Conservation (phyloP, 257 asterid species). For the Leonotis leonurus region DNA sequence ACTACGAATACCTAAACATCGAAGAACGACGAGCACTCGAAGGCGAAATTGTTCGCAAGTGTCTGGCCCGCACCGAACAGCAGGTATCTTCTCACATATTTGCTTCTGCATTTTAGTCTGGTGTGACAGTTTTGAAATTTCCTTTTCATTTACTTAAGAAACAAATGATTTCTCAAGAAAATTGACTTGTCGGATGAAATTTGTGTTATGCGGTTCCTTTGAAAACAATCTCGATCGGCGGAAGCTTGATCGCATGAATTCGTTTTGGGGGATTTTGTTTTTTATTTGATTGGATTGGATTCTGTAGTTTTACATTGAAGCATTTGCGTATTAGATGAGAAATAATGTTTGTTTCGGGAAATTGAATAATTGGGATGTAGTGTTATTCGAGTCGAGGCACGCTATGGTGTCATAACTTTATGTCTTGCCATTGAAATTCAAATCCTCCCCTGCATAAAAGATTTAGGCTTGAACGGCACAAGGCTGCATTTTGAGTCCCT, state of each 20-base stretch:
- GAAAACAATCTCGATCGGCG: neutral
- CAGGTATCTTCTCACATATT: slow-evolving; percentile 41
- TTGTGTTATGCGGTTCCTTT: neutral
- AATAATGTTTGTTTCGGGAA: neutral
- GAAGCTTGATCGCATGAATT: neutral
- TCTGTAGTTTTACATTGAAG: neutral
- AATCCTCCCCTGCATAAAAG: neutral
- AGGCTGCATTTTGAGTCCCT: neutral
- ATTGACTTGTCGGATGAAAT: neutral
- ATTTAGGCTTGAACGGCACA: too few relatives aligned
- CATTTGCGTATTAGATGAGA: neutral
- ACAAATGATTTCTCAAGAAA: neutral
- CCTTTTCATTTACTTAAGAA: neutral
- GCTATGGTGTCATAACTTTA: too few relatives aligned
- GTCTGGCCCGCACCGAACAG: slow-evolving; percentile 88
- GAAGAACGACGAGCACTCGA: slow-evolving; percentile 98
- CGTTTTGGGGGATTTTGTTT: neutral
- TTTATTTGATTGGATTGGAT: too few relatives aligned
- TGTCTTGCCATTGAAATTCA: neutral
- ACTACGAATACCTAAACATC: slow-evolving; percentile 79
- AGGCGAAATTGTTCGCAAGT: slow-evolving; percentile 97
- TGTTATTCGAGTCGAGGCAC: too few relatives aligned
- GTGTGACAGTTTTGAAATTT: neutral
- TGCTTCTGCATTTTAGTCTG: neutral
- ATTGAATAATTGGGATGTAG: neutral